A percentile compares a stretch with the other conserved stretches of the same genome.
Conservation (phyloP, 2,329 filamentous ascomycete species). For the Coleophoma cylindrospora region DNA sequence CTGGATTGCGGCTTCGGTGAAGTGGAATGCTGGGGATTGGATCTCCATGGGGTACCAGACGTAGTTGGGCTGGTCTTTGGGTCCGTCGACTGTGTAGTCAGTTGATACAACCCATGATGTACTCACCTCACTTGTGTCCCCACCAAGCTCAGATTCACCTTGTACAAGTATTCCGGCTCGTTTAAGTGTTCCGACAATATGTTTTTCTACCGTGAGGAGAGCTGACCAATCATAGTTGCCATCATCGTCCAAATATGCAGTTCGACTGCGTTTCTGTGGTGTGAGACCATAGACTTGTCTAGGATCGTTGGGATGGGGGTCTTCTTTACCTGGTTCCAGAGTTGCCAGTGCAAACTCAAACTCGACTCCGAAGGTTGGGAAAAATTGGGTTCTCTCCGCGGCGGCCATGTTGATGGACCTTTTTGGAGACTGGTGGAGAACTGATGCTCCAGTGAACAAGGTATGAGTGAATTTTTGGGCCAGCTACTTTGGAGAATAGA, state of each 20-base stretch:
- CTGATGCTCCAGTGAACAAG: too few relatives aligned
- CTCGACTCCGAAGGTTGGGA: constrained; percentile 17
- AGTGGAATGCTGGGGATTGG: constrained; percentile 11
- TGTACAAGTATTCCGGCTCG: background rate
- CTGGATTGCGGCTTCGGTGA: background rate
- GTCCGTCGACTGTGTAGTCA: background rate
- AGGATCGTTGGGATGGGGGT: constrained; percentile 5
- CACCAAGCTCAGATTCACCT: background rate
- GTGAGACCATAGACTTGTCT: background rate
- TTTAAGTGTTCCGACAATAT: constrained; percentile 3
- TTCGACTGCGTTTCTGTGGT: background rate
- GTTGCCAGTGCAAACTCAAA: constrained; percentile 14
- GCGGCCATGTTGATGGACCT: too few relatives aligned
- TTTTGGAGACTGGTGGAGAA: too few relatives aligned
- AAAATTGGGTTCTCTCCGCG: too few relatives aligned
- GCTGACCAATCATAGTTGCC: background rate
- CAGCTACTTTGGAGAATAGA: too few relatives aligned
- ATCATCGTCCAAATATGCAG: background rate
- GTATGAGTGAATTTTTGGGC: too few relatives aligned
- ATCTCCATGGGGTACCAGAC: constrained; percentile 14
- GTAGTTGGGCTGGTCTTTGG: background rate
- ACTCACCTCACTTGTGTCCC: background rate
- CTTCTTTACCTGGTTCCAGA: background rate
- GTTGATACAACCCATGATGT: background rate
- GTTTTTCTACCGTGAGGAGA: background rate